Evolutionary conservation across 176 grass and related monocot species (phyloP).

Genomic region (Chrysopogon serrulatus): DNA sequence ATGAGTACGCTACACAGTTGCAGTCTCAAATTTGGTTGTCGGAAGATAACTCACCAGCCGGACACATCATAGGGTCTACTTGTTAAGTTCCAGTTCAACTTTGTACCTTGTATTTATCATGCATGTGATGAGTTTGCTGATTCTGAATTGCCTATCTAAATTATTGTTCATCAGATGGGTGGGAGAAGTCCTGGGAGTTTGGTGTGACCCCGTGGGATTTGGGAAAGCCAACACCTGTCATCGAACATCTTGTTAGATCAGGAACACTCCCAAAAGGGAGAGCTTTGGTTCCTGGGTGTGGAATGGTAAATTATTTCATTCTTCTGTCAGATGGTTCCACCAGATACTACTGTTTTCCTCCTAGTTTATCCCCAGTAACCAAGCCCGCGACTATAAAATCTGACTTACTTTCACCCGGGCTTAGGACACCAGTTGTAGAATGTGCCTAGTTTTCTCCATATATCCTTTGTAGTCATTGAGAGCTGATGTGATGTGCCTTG

Average conservation of each 20-base stretch:
- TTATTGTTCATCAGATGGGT: slow-evolving; percentile 48
- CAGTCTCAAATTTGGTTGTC: neutral
- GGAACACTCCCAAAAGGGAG: slow-evolving; percentile 70
- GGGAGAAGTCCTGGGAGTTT: slow-evolving; percentile 73
- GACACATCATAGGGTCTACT: neutral
- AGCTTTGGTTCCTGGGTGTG: slow-evolving; percentile 84
- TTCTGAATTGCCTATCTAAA: neutral
- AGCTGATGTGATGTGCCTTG: neutral
- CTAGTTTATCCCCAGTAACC: neutral
- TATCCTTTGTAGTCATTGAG: neutral
- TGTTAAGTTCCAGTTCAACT: neutral
- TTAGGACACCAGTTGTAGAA: neutral
- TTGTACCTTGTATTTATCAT: neutral
- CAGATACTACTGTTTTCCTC: neutral
- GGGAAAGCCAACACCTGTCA: slow-evolving; percentile 57
- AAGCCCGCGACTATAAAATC: neutral
- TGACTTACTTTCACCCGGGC: neutral
- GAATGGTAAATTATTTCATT: slow-evolving; percentile 41
- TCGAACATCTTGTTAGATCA: slow-evolving; percentile 58
- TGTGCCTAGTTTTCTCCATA: neutral
- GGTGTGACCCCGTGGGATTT: slow-evolving; percentile 86
- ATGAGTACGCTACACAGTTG: neutral
- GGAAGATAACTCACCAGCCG: neutral
- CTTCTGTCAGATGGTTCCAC: neutral
- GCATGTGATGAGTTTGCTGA: neutral